phyloP scores from a whole-genome alignment of 2,329 filamentous ascomycete species.

The Grosmannia serpens region DNA sequence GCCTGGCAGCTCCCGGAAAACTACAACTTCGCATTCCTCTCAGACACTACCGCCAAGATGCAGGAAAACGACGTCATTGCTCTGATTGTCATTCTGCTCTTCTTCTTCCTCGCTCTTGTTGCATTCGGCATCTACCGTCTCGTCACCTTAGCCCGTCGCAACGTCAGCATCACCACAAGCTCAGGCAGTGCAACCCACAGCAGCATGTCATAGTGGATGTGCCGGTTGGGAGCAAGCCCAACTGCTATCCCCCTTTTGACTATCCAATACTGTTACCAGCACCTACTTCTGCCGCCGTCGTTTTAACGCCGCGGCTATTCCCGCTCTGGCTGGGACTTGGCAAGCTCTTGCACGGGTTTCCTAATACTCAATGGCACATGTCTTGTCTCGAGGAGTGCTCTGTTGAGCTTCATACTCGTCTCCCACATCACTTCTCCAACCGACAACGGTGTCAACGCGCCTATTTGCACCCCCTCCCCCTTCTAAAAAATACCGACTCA shows the following conservation, averaged over 20 bases:
- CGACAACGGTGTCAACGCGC: too few relatives aligned
- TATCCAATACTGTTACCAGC: too few relatives aligned
- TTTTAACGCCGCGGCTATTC: too few relatives aligned
- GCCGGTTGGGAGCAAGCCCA: not conserved
- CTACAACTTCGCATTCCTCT: not conserved
- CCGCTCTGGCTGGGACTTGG: too few relatives aligned
- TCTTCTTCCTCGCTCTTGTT: slow-evolving; percentile 48
- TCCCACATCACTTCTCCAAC: too few relatives aligned
- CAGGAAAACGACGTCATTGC: slow-evolving; percentile 58
- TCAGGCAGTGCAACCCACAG: slow-evolving; percentile 7
- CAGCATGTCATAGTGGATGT: not conserved
- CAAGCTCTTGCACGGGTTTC: too few relatives aligned
- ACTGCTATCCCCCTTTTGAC: not conserved
- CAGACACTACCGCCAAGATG: slow-evolving; percentile 25
- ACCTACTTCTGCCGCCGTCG: too few relatives aligned
- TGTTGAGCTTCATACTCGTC: too few relatives aligned
- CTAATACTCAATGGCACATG: too few relatives aligned
- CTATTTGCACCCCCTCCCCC: too few relatives aligned
- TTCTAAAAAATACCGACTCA: too few relatives aligned
- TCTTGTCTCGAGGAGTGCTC: too few relatives aligned
- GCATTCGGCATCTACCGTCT: slow-evolving; percentile 53
- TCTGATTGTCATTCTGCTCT: slow-evolving; percentile 56
- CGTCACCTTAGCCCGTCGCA: slow-evolving; percentile 37
- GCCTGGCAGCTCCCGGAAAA: not conserved
- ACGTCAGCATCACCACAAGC: slow-evolving; percentile 26